Conservation (phyloP, 2,329 filamentous ascomycete species). For the Alternaria brassicae region DNA sequence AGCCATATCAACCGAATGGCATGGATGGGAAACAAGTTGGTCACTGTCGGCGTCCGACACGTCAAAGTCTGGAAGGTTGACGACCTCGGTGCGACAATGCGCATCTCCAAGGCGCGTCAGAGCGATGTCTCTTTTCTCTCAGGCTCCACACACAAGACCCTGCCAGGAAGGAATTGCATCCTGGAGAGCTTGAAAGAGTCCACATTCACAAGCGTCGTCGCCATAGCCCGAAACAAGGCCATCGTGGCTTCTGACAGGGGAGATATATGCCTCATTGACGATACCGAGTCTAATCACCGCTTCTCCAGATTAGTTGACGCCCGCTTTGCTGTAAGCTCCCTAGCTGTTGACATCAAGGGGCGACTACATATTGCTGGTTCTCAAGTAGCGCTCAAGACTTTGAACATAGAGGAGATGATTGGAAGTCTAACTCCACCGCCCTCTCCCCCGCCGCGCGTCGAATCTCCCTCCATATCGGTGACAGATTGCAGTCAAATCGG, state of each 20-base stretch:
- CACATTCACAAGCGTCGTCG: constrained; percentile 79
- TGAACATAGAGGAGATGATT: constrained; percentile 50
- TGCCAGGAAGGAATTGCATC: constrained; percentile 86
- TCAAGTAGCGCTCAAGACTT: constrained; percentile 62
- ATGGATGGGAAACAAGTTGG: constrained; percentile 83
- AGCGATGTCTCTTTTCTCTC: constrained; percentile 55
- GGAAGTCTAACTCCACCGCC: constrained; percentile 42
- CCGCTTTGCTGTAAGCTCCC: constrained; percentile 72
- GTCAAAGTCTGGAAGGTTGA: constrained; percentile 93
- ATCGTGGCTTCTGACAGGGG: constrained; percentile 88
- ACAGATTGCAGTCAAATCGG: constrained; percentile 43
- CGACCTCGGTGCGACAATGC: constrained; percentile 62
- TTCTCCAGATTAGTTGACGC: constrained; percentile 71
- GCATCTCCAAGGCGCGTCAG: constrained; percentile 50
- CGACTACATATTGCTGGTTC: constrained; percentile 73
- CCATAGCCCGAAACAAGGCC: constrained; percentile 75
- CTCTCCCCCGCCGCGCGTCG: constrained; percentile 45
- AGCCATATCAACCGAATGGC: constrained; percentile 84
- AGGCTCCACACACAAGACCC: constrained; percentile 62
- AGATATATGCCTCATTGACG: constrained; percentile 87
- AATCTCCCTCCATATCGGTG: constrained; percentile 41
- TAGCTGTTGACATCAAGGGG: constrained; percentile 65
- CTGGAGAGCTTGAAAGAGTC: constrained; percentile 82
- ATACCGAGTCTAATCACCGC: constrained; percentile 74
- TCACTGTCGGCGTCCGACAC: constrained; percentile 89